A percentile compares a stretch with the other conserved stretches of the same genome.
Evolutionary conservation across 179 eudicot genomes (phyloP).

Genomic region (Beta corolliflora): DNA sequence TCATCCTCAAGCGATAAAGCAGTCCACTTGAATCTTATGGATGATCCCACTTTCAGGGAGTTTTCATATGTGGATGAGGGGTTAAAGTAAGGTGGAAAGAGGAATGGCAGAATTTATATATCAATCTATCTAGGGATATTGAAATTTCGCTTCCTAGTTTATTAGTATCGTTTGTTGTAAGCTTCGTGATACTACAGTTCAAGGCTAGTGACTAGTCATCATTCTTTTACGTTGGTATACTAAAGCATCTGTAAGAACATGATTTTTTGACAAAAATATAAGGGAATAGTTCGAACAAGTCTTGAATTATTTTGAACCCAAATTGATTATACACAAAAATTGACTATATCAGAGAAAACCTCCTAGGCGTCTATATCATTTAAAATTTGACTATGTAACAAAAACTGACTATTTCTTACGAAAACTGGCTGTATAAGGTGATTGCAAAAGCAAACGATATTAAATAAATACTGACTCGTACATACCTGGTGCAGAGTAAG

Average conservation of each 20-base stretch:
- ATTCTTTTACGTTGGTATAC: constrained; percentile 12
- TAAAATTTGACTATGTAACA: no score
- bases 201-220: background rate
- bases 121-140: background rate
- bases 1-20: background rate
- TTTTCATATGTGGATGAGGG: background rate
- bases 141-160: background rate
- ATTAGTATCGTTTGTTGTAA: background rate
- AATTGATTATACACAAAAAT: background rate
- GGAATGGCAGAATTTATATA: background rate
- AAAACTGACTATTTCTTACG: no score
- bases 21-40: background rate
- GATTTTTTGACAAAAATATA: background rate
- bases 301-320: no score
- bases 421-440: no score
- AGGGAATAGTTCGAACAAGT: background rate
- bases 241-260: background rate
- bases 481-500: no score
- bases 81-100: background rate
- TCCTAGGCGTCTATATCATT: no score
- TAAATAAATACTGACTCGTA: no score
- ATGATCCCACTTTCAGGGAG: background rate
- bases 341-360: no score
- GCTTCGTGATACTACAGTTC: background rate
- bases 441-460: no score